Evolutionary conservation across 2,329 filamentous ascomycete genomes (phyloP), one percentile per base, ranked within the genome.

Genomic region (Hypoxylon sp.): DNA sequence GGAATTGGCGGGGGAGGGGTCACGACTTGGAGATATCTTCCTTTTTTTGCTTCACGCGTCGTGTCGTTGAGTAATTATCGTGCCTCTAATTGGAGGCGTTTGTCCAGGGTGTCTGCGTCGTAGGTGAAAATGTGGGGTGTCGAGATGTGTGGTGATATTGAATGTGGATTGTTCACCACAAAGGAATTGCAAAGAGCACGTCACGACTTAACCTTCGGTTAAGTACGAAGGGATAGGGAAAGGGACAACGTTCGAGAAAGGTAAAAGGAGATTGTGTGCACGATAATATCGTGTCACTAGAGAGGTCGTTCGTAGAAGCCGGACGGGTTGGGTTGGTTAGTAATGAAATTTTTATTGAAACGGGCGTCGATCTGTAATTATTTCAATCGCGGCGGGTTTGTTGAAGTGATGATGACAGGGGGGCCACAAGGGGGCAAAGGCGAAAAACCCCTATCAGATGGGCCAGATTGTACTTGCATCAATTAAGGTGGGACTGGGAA

Each of bases 361-460:
- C 50, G 57, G 47, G 63, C 53, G 63, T 57, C 30, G 64, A 69
- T 62, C 61, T 64, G 50, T 53, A 58, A 59, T 47, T 68, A 65
- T 69, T 64, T 67, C 51, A 64, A 69, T 67, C 8, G 46, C 61
- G 27, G 48, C 46, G 61, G 64, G 55, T 53, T 62, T 60, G 55
- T 32, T 58, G 39, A 64, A 63, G 41, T 61, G 63, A 70, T 70
- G 67, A 69, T 71, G 71, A 67, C 63, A 70, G 48, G 55, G 55
- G 55, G 34, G 6, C 23, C 41, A 57, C 53, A 57, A 61, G 53
- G 60, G 63, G 59, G 55, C 45, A 41, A 61, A 46, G 43, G 47
- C 16, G 21, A 30, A 54, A 68, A 71, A 67, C 32, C 63, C 63
- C 71, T 74, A 74, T 73, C 71, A 74, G 58, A 68, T 68, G 62